phyloP scores from a whole-genome alignment of 2,329 filamentous ascomycete species.

The Cyanodermella asteris region DNA sequence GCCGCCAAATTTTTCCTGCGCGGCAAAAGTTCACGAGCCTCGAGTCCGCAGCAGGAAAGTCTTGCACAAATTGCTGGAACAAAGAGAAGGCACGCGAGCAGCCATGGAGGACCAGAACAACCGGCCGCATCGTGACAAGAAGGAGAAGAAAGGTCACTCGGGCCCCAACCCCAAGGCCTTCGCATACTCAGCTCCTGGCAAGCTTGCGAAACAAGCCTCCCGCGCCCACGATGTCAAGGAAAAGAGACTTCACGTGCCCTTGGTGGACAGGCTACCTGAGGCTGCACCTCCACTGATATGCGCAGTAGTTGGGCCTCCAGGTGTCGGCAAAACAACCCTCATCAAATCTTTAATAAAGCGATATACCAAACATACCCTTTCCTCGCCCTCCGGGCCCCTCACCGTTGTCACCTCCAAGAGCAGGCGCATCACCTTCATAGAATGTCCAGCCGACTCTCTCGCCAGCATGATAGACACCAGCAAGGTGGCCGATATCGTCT shows the following conservation, averaged over 20 bases:
- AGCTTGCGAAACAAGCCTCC: conserved; percentile 45
- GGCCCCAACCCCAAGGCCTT: conserved; percentile 77
- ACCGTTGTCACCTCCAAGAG: conserved; percentile 95
- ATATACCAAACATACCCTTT: conserved; percentile 88
- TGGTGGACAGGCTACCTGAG: conserved; percentile 86
- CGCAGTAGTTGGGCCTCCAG: conserved; percentile 81
- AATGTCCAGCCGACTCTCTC: conserved; percentile 84
- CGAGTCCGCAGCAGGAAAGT: too few species aligned
- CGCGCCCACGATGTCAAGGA: conserved; percentile 54
- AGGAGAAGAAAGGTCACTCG: conserved; percentile 64
- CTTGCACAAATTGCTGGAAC: too few species aligned
- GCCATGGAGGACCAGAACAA: conserved; percentile 77
- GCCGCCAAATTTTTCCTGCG: too few species aligned
- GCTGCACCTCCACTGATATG: conserved; percentile 87
- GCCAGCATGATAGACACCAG: conserved; percentile 93
- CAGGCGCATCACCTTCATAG: conserved; percentile 80
- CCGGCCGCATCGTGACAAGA: conserved; percentile 63
- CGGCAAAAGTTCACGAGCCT: too few species aligned
- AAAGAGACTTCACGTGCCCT: conserved; percentile 84
- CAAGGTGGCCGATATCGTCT: conserved; percentile 90
- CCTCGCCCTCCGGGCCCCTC: conserved; percentile 72
- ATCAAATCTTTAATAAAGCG: conserved; percentile 84
- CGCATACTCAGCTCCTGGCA: conserved; percentile 61
- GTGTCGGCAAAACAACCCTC: conserved; percentile 83
- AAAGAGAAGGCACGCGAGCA: too few species aligned